A percentile compares a stretch with the other conserved stretches of the same genome.
phyloP scores from a whole-genome alignment of 768 basidiomycete genomes.

The Solioccasus polychromus region DNA sequence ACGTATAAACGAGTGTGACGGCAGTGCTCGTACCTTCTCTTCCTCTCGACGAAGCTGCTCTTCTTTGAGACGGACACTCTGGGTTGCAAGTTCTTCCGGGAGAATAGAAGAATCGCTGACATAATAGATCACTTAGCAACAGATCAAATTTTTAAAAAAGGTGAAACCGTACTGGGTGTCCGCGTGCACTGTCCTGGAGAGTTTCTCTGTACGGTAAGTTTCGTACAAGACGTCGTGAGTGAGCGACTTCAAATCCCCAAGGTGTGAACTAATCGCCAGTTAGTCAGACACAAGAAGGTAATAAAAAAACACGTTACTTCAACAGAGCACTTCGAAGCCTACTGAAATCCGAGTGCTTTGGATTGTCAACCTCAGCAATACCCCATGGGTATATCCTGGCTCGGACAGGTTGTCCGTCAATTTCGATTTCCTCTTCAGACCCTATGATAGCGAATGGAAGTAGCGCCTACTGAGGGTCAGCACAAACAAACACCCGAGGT shows the following conservation, averaged over 20 bases:
- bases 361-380: slow-evolving; percentile 97
- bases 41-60: slow-evolving; percentile 97
- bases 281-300: slow-evolving; percentile 10
- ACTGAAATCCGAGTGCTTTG: slow-evolving; percentile 99
- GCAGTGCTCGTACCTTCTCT: slow-evolving; percentile 64
- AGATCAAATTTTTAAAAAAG: not conserved
- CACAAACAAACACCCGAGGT: slow-evolving; percentile 3
- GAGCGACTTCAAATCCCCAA: slow-evolving; percentile 91
- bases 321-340: slow-evolving; percentile 88
- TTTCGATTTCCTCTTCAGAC: slow-evolving; percentile 93
- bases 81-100: slow-evolving; percentile 95
- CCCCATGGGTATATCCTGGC: slow-evolving; percentile 99
- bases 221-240: slow-evolving; percentile 95
- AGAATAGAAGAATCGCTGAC: slow-evolving; percentile 82
- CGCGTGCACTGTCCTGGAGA: slow-evolving; percentile 84
- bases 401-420: slow-evolving; percentile 87
- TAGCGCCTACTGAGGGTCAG: slow-evolving; percentile 53
- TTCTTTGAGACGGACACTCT: slow-evolving; percentile 97
- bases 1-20: slow-evolving; percentile 2
- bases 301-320: slow-evolving; percentile 50
- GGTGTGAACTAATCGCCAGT: slow-evolving; percentile 65
- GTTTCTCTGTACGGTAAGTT: slow-evolving; percentile 96
- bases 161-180: slow-evolving; percentile 58
- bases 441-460: slow-evolving; percentile 98
- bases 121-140: slow-evolving; percentile 23